These are phyloP conservation scores for Neofusicoccum ribis DNA, from an alignment of 2,329 filamentous ascomycete species.

Conservation along the genomic window DNA sequence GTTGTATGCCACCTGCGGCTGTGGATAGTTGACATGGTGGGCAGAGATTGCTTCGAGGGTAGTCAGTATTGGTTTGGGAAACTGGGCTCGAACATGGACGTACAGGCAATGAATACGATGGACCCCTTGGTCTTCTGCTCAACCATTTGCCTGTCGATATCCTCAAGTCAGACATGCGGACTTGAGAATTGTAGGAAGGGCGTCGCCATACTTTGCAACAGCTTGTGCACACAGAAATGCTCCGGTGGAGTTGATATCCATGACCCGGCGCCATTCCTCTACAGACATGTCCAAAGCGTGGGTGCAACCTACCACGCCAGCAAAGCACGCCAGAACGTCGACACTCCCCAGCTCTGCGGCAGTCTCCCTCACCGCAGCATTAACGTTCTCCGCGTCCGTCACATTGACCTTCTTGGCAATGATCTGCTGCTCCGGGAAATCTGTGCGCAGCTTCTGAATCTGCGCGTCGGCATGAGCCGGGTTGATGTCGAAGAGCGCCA, in stretches of 20 bases:
- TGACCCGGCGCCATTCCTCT: constrained; percentile 60
- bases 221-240: constrained; percentile 71
- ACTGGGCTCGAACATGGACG: background rate
- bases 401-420: constrained; percentile 59
- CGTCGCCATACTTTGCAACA: constrained; percentile 45
- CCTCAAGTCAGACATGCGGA: background rate
- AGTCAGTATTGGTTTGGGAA: background rate
- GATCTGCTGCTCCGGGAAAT: constrained; percentile 59
- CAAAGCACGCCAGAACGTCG: constrained; percentile 63
- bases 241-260: constrained; percentile 73
- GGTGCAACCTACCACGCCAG: constrained; percentile 65
- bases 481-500: constrained; percentile 63
- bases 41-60: constrained; percentile 56
- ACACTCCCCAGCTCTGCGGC: constrained; percentile 51
- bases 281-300: constrained; percentile 61
- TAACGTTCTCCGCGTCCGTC: constrained; percentile 53
- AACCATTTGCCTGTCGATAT: constrained; percentile 51
- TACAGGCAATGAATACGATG: constrained; percentile 64
- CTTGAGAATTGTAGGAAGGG: background rate
- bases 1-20: constrained; percentile 73
- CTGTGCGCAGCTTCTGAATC: constrained; percentile 49
- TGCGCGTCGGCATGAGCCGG: constrained; percentile 43
- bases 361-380: constrained; percentile 40
- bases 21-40: constrained; percentile 69
- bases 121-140: constrained; percentile 54